phyloP scores from a whole-genome alignment of 257 asterid genomes.

The Scutellaria baicalensis region DNA sequence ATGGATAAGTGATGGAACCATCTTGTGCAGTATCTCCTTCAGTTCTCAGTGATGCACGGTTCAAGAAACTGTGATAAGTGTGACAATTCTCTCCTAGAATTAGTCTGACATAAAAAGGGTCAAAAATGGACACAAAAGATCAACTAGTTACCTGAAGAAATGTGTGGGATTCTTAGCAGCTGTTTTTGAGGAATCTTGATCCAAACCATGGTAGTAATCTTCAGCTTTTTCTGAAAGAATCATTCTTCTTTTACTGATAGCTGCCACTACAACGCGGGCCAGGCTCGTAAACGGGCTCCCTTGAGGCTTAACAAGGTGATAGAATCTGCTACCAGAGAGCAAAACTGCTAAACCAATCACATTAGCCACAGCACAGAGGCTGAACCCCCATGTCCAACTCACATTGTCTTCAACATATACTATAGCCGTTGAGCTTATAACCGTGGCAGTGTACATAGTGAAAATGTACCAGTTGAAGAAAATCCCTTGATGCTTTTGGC shows the following conservation, averaged over 20 bases:
- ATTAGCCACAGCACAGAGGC: slow-evolving; percentile 39
- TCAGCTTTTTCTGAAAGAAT: slow-evolving; percentile 23
- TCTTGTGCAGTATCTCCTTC: slow-evolving; percentile 26
- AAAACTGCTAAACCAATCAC: slow-evolving; percentile 36
- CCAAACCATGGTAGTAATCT: slow-evolving; percentile 36
- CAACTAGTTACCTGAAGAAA: slow-evolving; percentile 25
- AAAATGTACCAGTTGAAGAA: slow-evolving; percentile 64
- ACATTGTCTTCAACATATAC: slow-evolving; percentile 50
- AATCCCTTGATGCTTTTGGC: slow-evolving; percentile 32
- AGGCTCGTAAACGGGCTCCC: slow-evolving; percentile 60
- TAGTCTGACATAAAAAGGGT: background rate
- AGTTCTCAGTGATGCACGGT: slow-evolving; percentile 49
- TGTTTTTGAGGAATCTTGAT: slow-evolving; percentile 2
- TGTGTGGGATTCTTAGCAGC: slow-evolving; percentile 12
- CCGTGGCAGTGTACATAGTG: slow-evolving; percentile 44
- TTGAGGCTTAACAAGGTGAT: slow-evolving; percentile 31
- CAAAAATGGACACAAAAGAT: background rate
- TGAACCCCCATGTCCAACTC: slow-evolving; percentile 54
- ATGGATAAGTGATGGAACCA: slow-evolving; percentile 13
- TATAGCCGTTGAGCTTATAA: slow-evolving; percentile 44
- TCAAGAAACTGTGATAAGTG: slow-evolving; percentile 42
- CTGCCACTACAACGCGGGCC: slow-evolving; percentile 45
- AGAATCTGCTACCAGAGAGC: slow-evolving; percentile 34
- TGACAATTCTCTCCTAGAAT: background rate
- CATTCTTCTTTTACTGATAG: slow-evolving; percentile 37